phyloP scores from a whole-genome alignment of 495 filamentous ascomycete genomes.

The Penicillium soppii region DNA sequence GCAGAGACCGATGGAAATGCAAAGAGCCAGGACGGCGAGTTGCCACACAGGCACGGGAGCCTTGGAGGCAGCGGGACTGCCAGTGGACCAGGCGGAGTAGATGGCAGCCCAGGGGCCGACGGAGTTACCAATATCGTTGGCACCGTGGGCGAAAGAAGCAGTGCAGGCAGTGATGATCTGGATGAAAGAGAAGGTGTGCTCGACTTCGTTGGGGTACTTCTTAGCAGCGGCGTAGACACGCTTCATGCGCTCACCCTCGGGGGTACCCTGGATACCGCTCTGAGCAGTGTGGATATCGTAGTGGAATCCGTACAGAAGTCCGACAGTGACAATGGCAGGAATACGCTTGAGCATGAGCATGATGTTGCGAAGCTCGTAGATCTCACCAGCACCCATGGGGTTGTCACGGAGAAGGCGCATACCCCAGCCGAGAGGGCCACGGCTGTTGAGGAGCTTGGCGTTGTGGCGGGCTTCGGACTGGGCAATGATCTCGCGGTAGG shows the following conservation, averaged over 20 bases:
- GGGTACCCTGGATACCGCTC: conserved; percentile 60
- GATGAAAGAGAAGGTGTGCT: conserved; percentile 73
- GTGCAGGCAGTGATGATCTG: conserved; percentile 74
- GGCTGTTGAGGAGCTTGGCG: conserved; percentile 52
- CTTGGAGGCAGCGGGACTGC: conserved; percentile 44
- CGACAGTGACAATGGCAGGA: conserved; percentile 56
- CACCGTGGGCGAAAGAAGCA: conserved; percentile 75
- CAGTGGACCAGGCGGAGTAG: conserved; percentile 64
- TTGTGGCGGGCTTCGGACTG: conserved; percentile 49
- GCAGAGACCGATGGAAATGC: conserved; percentile 56
- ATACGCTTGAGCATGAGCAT: conserved; percentile 55
- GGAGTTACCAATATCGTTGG: conserved; percentile 78
- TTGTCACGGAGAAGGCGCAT: conserved; percentile 69
- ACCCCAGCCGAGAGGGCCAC: conserved; percentile 67
- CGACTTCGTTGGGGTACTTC: conserved; percentile 73
- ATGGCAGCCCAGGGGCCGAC: conserved; percentile 72
- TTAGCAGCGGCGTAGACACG: conserved; percentile 55
- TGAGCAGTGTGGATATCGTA: conserved; percentile 74
- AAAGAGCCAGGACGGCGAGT: conserved; percentile 51
- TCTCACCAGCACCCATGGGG: conserved; percentile 62
- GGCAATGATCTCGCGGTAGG: conserved; percentile 56
- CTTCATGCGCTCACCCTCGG: conserved; percentile 64
- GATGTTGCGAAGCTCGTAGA: conserved; percentile 69
- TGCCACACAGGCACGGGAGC: conserved; percentile 60
- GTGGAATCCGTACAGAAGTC: conserved; percentile 62